Evolutionary conservation across 495 filamentous ascomycete species (phyloP), one percentile per base, ranked within the genome.

Genomic region (Chaetomium cochliodes): DNA sequence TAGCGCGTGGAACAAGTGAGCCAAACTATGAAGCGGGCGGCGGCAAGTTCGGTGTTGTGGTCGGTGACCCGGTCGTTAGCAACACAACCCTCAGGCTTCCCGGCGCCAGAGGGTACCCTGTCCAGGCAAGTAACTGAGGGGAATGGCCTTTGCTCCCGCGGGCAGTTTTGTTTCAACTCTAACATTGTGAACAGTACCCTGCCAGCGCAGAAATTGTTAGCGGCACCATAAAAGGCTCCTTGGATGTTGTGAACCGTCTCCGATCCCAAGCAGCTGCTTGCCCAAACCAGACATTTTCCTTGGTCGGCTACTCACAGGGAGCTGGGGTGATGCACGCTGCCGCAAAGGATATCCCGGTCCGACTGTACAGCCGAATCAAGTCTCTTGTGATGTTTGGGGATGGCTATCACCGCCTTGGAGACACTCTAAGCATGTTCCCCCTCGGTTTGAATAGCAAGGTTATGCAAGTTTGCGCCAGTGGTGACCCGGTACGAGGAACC

Each of bases 221-320:
- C 11, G 59, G 59, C 30, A 53, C 37, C 15, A n/a, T 33, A 20
- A 49, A 16, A 13, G 59, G 59, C 8, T 25, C 59, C 22, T 5
- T 2, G 6, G 59, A 62, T 26, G 59, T 62, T 2, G 59, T 62
- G 22, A 26, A n/a, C 59, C 59, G 59, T 37, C 30, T 62, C 22
- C 37, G 6, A 6, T 16, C 49, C 12, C 59, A 62, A 7, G 47
- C 59, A 8, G 7, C 22, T 25, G 13, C 12, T 18, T 62, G 59
- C 59, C 59, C 59, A 23, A 52, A 42, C 12, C 59, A 62, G 49
- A 52, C 12, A 5, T 62, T 62, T 18, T 25, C 59, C 15, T 20
- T 62, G 5, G 59, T 62, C 1, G 59, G 59, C 33, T 62, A 62
- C 59, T 62, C 59, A 13, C 59, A 62, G 49, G 59, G 59, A 12